Evolutionary conservation across 306 rosid species (phyloP).

Genomic region (Sesbania bispinosa): DNA sequence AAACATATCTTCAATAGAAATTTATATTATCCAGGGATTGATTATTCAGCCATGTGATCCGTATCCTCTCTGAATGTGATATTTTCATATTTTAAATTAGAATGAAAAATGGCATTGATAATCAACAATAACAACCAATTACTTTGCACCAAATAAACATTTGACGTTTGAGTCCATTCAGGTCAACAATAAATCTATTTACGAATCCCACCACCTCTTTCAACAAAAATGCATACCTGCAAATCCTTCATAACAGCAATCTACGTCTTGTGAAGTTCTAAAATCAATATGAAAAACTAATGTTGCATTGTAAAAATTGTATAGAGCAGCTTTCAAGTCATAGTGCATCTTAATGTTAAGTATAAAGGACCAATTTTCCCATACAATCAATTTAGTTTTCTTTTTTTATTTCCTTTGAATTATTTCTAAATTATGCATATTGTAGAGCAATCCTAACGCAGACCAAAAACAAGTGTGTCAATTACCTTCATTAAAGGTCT

Average conservation of each 20-base stretch:
- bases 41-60: background rate
- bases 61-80: background rate
- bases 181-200: background rate
- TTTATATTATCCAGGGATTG: background rate
- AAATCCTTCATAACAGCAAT: too few species aligned
- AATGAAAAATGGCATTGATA: background rate
- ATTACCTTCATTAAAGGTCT: background rate
- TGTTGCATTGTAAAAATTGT: background rate
- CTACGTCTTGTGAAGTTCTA: too few species aligned
- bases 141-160: background rate
- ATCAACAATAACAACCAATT: background rate
- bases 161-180: background rate
- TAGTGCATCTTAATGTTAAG: background rate
- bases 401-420: background rate
- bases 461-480: background rate
- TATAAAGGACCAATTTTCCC: background rate
- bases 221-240: too few species aligned
- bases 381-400: background rate
- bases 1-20: background rate
- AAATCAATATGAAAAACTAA: background rate
- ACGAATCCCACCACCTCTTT: too few species aligned
- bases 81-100: background rate
- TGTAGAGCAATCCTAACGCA: too few species aligned
- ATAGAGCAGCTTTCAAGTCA: background rate
- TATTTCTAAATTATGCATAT: too few species aligned